These are phyloP conservation scores for Neurospora hispaniola DNA, from an alignment of 495 filamentous ascomycete genomes.

Conservation along the genomic window DNA sequence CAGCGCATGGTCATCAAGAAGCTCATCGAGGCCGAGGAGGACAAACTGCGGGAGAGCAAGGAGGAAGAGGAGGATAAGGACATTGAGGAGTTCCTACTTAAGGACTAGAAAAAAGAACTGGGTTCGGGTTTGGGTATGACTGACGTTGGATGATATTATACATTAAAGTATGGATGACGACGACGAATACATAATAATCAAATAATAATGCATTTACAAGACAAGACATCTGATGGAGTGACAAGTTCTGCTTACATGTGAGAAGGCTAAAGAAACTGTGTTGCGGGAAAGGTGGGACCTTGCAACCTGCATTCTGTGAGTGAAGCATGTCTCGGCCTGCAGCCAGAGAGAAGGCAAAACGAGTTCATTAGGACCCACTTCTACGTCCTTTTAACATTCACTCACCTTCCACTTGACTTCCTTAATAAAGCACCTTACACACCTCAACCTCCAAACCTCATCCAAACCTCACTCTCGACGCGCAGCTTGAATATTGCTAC, in stretches of 20 bases:
- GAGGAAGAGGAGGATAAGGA: slow-evolving; percentile 56
- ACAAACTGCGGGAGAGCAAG: slow-evolving; percentile 29
- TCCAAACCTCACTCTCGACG: not conserved
- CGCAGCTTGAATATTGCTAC: not conserved
- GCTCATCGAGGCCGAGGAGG: slow-evolving; percentile 41
- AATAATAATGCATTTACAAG: not conserved
- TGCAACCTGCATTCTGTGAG: not conserved
- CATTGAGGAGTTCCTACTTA: slow-evolving; percentile 60
- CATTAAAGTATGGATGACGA: not conserved
- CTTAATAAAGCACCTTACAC: not conserved
- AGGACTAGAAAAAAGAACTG: slow-evolving; percentile 14
- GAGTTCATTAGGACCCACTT: not conserved
- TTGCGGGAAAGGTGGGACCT: not conserved
- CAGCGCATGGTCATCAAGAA: slow-evolving; percentile 51
- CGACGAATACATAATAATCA: not conserved
- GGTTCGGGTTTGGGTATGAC: not conserved
- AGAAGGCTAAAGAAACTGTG: not conserved
- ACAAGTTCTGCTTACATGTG: not conserved
- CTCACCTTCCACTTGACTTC: not conserved
- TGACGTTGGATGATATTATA: not conserved
- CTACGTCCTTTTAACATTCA: not conserved
- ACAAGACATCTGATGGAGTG: not conserved
- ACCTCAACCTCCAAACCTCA: not conserved
- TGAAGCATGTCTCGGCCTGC: not conserved
- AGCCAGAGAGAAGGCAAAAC: not conserved